Base-by-base conservation (phyloP, 495 filamentous ascomycete species). In the Penicillium lividum region DNA sequence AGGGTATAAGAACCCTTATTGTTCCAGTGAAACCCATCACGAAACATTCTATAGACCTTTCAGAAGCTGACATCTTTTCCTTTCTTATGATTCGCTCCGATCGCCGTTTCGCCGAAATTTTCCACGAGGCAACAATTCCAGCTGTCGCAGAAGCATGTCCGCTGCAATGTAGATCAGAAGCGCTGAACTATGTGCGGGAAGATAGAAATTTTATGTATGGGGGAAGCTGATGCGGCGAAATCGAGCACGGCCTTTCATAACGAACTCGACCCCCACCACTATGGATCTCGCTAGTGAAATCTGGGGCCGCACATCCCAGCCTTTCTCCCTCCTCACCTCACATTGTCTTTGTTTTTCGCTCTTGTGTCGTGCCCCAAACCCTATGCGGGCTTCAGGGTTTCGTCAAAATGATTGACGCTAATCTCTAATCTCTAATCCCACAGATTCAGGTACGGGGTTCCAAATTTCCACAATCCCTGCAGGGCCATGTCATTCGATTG, bases 231-330 rank as follows among this genome's bases (percentile, higher is more conserved):
- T 36, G 11, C 49, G 46, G 46, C 53, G 56, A 57, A 56, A 53
- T 55, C 54, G 53, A 59, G 63, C 63, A 62, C 56, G 56, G 56
- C 38, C 57, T 45, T 53, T 57, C 52, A 29, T 44, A 60, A 40
- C 56, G 66, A 68, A 68, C 66, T 52, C 33, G 56, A 65, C 44
- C 66, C 61, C 67, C 67, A 67, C 64, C 52, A 36, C 30, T 30
- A 68, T 66, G 66, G 64, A 65, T 62, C 64, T 67, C 65, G 65
- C 65, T 68, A 68, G 66, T 53, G 42, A 64, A 69, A 69, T 63
- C 67, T 69, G 67, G 67, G 67, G 67, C 67, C 67, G 67, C 64
- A 67, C 59, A 58, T 64, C 63, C 59, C 61, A 59, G 43, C 36
- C 25, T 53, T 42, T 36, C 38, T 6, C 13, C 28, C 28, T 9